A percentile compares a stretch with the other conserved stretches of the same genome.
Conservation (phyloP, 495 filamentous ascomycete genomes). For the Penicillium psychrofluorescens region DNA sequence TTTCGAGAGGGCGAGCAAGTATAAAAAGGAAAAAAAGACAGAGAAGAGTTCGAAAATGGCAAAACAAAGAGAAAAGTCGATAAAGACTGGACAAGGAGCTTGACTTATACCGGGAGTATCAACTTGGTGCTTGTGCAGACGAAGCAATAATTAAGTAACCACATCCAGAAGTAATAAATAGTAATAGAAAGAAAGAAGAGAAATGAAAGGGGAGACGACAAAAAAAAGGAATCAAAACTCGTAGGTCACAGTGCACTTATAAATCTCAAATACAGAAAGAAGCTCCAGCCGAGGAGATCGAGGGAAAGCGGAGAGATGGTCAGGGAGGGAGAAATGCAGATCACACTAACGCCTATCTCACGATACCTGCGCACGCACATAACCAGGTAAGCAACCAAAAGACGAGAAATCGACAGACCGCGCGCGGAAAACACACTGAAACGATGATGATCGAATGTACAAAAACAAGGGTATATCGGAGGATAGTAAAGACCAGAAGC, state of each 20-base stretch:
- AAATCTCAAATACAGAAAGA: conserved; percentile 26
- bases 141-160: conserved; percentile 27
- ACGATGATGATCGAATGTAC: conserved; percentile 31
- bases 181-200: conserved; percentile 23
- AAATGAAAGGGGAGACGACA: conserved; percentile 25
- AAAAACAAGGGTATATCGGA: conserved; percentile 43
- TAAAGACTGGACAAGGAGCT: conserved; percentile 4
- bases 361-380: conserved; percentile 17
- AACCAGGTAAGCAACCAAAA: conserved; percentile 24
- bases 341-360: conserved; percentile 40
- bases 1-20: conserved; percentile 1
- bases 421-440: conserved; percentile 5
- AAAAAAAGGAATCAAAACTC: conserved; percentile 21
- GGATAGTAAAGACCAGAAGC: conserved; percentile 28
- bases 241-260: conserved; percentile 27
- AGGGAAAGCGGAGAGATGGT: too few relatives aligned
- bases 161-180: conserved; percentile 25
- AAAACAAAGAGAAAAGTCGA: conserved; percentile 1
- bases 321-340: background rate
- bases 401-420: conserved; percentile 1
- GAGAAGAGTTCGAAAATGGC: background rate
- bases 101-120: conserved; percentile 7
- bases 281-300: background rate
- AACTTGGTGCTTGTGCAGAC: background rate
- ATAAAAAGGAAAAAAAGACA: conserved; percentile 5